Conservation (phyloP, 805 yeast species). For the Kodamaea lidongshanica region DNA sequence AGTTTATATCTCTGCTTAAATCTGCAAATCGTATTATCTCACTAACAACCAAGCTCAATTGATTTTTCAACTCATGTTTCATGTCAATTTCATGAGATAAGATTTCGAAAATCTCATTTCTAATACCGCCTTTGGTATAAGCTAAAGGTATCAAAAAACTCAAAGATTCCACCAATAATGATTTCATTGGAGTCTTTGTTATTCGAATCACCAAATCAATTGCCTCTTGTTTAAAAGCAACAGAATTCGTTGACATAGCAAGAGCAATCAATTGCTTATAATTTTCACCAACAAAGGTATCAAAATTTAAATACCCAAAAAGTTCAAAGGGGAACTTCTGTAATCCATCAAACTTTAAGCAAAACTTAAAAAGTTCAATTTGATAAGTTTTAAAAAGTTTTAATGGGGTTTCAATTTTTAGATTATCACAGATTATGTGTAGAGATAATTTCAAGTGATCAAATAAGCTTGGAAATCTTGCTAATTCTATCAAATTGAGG, state of each 20-base stretch:
- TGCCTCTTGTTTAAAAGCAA: constrained; percentile 2
- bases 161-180: constrained; percentile 27
- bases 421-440: constrained; percentile 14
- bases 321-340: constrained; percentile 34
- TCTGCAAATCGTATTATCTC: constrained; percentile 38
- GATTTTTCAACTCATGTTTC: constrained; percentile 18
- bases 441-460: constrained; percentile 27
- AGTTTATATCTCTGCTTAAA: too few species aligned
- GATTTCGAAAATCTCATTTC: constrained; percentile 25
- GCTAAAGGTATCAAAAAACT: constrained; percentile 40
- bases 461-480: constrained; percentile 23
- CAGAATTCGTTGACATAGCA: constrained; percentile 16
- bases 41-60: constrained; percentile 26
- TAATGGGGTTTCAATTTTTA: constrained; percentile 10
- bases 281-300: constrained; percentile 28
- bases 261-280: constrained; percentile 37
- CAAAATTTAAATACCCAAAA: constrained; percentile 28
- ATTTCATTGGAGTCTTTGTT: constrained; percentile 10
- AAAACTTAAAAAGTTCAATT: constrained; percentile 35
- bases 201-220: constrained; percentile 12
- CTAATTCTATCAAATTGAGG: constrained; percentile 38
- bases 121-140: constrained; percentile 33
- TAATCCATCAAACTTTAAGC: constrained; percentile 35
- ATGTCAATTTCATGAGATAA: constrained; percentile 14
- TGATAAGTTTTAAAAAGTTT: constrained; percentile 25